Base-by-base conservation (phyloP, 2,329 filamentous ascomycete genomes). In the Sporothrix inflata region DNA sequence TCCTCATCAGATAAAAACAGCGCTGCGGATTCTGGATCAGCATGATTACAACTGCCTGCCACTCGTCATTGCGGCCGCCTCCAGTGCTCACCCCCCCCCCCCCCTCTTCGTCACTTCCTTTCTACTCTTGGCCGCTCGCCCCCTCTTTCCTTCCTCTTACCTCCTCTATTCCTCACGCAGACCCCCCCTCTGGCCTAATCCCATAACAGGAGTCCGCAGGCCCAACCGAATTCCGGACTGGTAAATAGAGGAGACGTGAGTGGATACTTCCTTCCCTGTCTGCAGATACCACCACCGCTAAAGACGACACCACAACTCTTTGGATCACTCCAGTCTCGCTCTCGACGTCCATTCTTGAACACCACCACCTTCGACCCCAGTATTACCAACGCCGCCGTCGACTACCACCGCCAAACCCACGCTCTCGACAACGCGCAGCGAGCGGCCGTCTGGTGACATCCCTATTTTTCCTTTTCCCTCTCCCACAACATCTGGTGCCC, bases 171-270 rank as follows among this genome's bases (percentile, higher is more conserved):
- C 42, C 12, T 12, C 5, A 14, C 49, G 1, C 49, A 24, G 27
- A 27, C 19, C 65, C 65, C 19, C 42, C 34, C 42, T 51, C 19
- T 53, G 24, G 21, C 16, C 45, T 66, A 34, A 47, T 45, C 53
- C 68, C 38, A 49, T 30, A 57, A 49, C 4, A 69, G 47, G 30
- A 55, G 34, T n/a, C 45, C 45, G 57, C 69, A 65, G 47, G 45
- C 69, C 40, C 40, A 38, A 38, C 70, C 60, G 49, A 71, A 68
- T 30, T 60, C 61, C 70, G 9, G 40, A 14, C 70, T 71, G 51
- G 63, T 53, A 42, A 68, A 66, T 72, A 61, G 51, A 69, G 24
- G 63, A 68, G 53, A 40, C 63, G n/a, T 55, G 30, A 63, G 70
- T 72, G 70, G 70, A 61, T 27, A 55, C 70, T 45, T 55, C 53